phyloP scores from a whole-genome alignment of 352 stramenopile species.

The Peronospora belbahrii region DNA sequence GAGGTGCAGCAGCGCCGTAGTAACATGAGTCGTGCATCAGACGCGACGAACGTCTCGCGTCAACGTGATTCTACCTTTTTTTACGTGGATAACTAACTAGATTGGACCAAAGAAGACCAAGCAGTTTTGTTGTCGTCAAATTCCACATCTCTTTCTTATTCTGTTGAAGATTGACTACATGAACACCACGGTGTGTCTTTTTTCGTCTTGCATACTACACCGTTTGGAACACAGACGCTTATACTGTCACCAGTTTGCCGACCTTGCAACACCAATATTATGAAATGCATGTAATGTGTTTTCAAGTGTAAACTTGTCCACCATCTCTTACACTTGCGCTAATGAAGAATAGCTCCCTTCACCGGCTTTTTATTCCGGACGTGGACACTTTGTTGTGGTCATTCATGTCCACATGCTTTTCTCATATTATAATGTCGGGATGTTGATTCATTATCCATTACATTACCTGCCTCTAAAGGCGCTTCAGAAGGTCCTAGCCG shows the following conservation, averaged over 20 bases:
- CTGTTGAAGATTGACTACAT: not conserved
- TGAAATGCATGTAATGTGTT: slow-evolving; percentile 11
- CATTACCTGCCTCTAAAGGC: no score
- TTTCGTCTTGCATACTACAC: no score
- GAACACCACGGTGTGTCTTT: no score
- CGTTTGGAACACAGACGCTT: slow-evolving; percentile 27
- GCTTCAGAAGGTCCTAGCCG: no score
- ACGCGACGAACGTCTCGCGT: slow-evolving; percentile 30
- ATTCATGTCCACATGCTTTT: not conserved
- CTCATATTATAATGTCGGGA: not conserved
- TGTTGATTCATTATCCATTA: no score
- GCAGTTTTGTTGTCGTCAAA: slow-evolving; percentile 5
- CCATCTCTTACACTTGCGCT: slow-evolving; percentile 10
- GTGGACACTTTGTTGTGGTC: slow-evolving; percentile 8
- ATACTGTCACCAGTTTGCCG: slow-evolving; percentile 2
- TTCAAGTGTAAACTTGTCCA: slow-evolving; percentile 10
- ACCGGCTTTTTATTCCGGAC: slow-evolving; percentile 19
- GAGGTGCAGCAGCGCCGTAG: slow-evolving; percentile 50
- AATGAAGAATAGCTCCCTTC: not conserved
- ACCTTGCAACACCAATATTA: slow-evolving; percentile 11
- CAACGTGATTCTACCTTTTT: slow-evolving; percentile 74
- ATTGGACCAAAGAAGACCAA: not conserved
- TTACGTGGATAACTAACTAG: slow-evolving; percentile 42
- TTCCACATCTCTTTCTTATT: not conserved
- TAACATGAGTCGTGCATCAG: slow-evolving; percentile 30